Percentiles rank a stretch among this genome's conserved stretches.
Conservation (phyloP, 192 early-diverging fungal species). For the Physocladia obscura region DNA sequence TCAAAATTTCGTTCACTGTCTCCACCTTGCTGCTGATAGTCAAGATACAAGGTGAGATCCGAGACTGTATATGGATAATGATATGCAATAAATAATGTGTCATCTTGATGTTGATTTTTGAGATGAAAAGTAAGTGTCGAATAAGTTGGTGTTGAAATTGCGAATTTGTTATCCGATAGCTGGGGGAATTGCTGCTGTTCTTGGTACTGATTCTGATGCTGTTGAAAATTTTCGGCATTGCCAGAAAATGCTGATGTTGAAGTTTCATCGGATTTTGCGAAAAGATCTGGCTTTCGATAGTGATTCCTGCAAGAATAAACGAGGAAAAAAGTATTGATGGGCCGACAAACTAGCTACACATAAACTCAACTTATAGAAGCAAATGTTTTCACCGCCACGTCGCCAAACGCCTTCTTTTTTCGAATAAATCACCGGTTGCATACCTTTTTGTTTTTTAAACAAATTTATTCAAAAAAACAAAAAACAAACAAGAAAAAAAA, state of each 20-base stretch:
- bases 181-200: background rate
- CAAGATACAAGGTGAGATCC: slow-evolving; percentile 33
- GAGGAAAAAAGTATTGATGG: background rate
- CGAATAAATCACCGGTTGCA: slow-evolving; percentile 60
- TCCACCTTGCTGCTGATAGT: slow-evolving; percentile 9
- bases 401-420: slow-evolving; percentile 38
- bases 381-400: slow-evolving; percentile 47
- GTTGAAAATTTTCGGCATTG: no score
- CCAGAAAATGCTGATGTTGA: background rate
- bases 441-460: slow-evolving; percentile 39
- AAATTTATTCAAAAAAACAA: no score
- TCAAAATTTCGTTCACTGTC: background rate
- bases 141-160: slow-evolving; percentile 29
- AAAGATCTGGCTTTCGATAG: slow-evolving; percentile 38
- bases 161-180: background rate
- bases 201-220: background rate
- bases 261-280: slow-evolving; percentile 8
- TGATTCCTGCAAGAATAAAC: slow-evolving; percentile 34
- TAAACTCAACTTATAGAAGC: slow-evolving; percentile 45
- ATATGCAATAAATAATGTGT: slow-evolving; percentile 51
- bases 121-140: slow-evolving; percentile 46
- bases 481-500: background rate
- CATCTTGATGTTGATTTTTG: slow-evolving; percentile 25
- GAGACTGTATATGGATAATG: slow-evolving; percentile 59
- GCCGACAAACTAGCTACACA: background rate